Evolutionary conservation across 208 protist genomes (phyloP), one percentile per base, ranked within the genome.

Genomic region (Trypanosoma caninum): DNA sequence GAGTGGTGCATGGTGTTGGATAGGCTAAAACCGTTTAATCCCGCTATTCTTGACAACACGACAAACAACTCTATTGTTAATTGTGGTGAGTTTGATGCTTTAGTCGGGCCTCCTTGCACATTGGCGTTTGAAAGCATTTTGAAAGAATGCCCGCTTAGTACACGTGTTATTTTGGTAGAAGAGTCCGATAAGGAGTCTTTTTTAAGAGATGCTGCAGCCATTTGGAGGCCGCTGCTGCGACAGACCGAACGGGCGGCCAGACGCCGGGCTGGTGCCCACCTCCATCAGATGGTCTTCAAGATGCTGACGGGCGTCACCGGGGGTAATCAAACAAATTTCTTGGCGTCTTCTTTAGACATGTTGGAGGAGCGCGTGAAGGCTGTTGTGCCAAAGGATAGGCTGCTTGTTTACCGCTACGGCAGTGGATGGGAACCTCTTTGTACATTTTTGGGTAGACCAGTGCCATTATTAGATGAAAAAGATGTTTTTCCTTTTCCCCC

Each of bases 351-450:
- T n/a, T 72, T 93, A 16, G 85, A 89, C 16, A 55, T 84, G 18
- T 83, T 91, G 27, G 88, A 94, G 67, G 69, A 76, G 33, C 88
- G 80, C 54, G 78, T 94, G 34, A 82, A 76, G 65, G 68, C 78
- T 23, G 69, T 81, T 5, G 80, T 91, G 20, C 84, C 88, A 42
- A 54, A 70, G 0, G 88, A 94, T 54, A 79, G 88, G 3, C 66
- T 94, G 48, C 76, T 94, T 25, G 73, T 94, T 3, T 94, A 83
- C 65, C 79, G 76, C 28, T 61, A 82, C 25, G 62, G 62, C 25
- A 80, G 90, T 7, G 88, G 88, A n/a, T 94, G 88, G 88, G 72
- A 72, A 51, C 82, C 84, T 13, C 62, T 94, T 27, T 94, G 84
- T 58, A 30, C 30, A 6, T 94, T 94, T 61, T 74, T 94, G 2